Conservation (phyloP, 23 red algal species). For the Gracilaria domingensis region DNA sequence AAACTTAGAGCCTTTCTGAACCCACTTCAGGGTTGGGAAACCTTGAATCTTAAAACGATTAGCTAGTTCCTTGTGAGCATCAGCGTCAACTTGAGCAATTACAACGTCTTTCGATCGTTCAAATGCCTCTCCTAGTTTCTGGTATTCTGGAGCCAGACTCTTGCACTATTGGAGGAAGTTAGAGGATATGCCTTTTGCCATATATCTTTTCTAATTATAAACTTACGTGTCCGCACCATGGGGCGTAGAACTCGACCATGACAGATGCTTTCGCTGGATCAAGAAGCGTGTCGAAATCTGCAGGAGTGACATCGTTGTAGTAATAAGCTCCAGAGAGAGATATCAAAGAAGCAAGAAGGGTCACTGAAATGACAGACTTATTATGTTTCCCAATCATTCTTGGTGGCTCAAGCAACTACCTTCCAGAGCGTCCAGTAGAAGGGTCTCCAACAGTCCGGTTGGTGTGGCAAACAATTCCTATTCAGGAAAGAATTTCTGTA, state of each 20-base stretch:
- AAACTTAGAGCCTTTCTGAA: constrained; percentile 58
- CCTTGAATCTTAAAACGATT: constrained; percentile 76
- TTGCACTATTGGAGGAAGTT: constrained; percentile 55
- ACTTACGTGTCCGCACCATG: constrained; percentile 77
- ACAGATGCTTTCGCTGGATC: constrained; percentile 55
- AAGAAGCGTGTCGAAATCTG: constrained; percentile 54
- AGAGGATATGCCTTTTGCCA: not conserved
- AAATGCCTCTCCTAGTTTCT: constrained; percentile 63
- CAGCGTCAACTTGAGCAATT: constrained; percentile 87
- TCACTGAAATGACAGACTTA: not conserved
- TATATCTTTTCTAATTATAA: not conserved
- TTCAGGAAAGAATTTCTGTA: too few relatives aligned
- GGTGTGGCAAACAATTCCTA: not conserved
- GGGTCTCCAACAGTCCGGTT: not conserved
- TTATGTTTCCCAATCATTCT: not conserved
- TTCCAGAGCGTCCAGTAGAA: not conserved
- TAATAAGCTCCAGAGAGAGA: constrained; percentile 25
- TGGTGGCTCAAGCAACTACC: not conserved
- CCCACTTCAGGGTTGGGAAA: constrained; percentile 80
- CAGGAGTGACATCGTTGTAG: constrained; percentile 49
- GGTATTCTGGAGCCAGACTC: constrained; percentile 76
- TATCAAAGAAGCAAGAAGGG: constrained; percentile 11
- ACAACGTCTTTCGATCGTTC: constrained; percentile 61
- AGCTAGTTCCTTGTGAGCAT: constrained; percentile 64
- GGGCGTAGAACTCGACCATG: constrained; percentile 70